Conservation (phyloP, 2,329 filamentous ascomycete genomes). For the Neofusicoccum sp. region DNA sequence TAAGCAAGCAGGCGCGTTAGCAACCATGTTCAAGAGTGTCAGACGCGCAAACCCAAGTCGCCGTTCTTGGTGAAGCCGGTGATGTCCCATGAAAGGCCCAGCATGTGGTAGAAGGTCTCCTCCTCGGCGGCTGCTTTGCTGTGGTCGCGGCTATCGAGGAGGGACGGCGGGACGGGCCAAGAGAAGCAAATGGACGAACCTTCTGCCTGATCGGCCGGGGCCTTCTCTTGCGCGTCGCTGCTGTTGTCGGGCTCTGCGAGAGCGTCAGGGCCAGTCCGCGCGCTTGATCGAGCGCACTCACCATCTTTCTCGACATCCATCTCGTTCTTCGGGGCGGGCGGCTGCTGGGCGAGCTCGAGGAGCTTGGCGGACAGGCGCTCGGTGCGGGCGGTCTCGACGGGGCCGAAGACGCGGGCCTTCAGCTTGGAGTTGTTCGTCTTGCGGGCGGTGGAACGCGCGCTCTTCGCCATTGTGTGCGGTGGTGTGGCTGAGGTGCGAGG, state of each 20-base stretch:
- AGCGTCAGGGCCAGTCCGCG: neutral
- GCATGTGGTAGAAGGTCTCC: conserved; percentile 35
- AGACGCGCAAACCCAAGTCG: conserved; percentile 35
- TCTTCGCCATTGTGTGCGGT: conserved; percentile 71
- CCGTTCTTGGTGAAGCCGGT: conserved; percentile 37
- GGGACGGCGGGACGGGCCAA: conserved; percentile 19
- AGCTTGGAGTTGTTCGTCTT: conserved; percentile 83
- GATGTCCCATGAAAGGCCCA: conserved; percentile 41
- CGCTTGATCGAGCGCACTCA: neutral
- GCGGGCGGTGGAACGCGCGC: conserved; percentile 71
- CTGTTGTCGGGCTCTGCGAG: conserved; percentile 8
- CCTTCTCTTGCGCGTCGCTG: conserved; percentile 10
- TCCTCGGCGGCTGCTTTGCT: conserved; percentile 22
- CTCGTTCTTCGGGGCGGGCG: conserved; percentile 56
- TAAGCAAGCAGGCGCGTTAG: conserved; percentile 29
- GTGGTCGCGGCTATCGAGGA: conserved; percentile 4
- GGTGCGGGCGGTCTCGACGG: conserved; percentile 73
- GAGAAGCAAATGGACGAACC: conserved; percentile 20
- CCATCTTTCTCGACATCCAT: conserved; percentile 42
- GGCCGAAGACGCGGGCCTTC: conserved; percentile 79
- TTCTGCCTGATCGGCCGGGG: conserved; percentile 19
- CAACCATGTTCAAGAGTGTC: conserved; percentile 33
- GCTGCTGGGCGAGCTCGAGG: conserved; percentile 73
- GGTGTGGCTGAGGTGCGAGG: conserved; percentile 19
- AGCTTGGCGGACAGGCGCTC: conserved; percentile 85